Base-by-base conservation (phyloP, 306 rosid genomes). In the Prunus mongolica region DNA sequence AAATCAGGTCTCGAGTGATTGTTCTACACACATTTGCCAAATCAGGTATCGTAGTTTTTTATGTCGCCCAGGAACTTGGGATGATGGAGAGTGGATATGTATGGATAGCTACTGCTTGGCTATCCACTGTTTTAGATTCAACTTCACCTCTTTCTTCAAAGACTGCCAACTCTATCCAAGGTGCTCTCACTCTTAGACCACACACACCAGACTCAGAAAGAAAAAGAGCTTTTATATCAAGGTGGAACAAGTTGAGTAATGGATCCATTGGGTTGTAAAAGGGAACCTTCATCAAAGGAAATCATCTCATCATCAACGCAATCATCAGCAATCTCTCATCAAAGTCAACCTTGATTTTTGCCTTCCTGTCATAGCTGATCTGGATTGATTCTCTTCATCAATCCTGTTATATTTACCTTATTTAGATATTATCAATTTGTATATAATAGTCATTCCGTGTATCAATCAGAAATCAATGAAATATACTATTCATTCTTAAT, bases 91-190 rank as follows among this genome's bases (percentile, higher is more conserved):
- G 63, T 38, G 91, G 84, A 22, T 87, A 82, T 65, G 87, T 82
- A 38, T 87, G 91, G 91, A 84, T 87, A 52, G 72, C 91, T 30
- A 75, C 88, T 16, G 30, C 84, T 67, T 84, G 87, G 88, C 74
- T 87, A 18, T 84, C 91, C 25, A 84, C 88, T 46, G 85, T 84
- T 56, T 30, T 87, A 15, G 88, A 87, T 81, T 84, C 91, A 50
- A 46, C 13, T 44, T 71, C 84, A 12, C 85, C 85, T 12, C 82
- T 82, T 65, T 50, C 88, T 25, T 25, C 67, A 12, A 79, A 49
- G 32, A 84, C 46, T 72, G 24, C 79, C 22, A 63, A 63, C 57
- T 80, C 87, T 38, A 78, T 87, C 64, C 73, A 82, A 84, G 88
- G 88, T 30, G 88, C 67, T 73, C 80, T 87, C 12, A 78, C 91